Evolutionary conservation across 768 basidiomycete species (phyloP).

Genomic region (Daedaleopsis nitida): DNA sequence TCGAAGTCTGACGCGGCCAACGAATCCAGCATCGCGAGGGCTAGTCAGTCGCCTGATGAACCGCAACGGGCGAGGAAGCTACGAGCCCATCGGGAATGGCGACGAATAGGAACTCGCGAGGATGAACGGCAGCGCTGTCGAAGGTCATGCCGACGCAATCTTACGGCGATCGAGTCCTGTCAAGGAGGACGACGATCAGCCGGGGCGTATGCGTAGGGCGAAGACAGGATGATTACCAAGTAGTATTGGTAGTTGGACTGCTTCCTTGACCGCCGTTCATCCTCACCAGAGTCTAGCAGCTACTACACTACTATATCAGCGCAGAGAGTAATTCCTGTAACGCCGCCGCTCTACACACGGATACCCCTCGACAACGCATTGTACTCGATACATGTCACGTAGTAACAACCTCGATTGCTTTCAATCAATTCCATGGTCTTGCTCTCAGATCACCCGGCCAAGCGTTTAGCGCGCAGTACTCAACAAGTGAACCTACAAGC

Average conservation of each 20-base stretch:
- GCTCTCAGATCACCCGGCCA: no score
- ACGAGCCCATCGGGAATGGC: conserved; percentile 48
- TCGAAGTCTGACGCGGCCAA: conserved; percentile 34
- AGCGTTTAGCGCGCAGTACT: not conserved
- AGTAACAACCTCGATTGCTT: not conserved
- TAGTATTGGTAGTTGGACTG: conserved; percentile 22
- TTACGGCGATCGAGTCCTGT: conserved; percentile 9
- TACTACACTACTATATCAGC: conserved; percentile 7
- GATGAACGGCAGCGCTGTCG: conserved; percentile 41
- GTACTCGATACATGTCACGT: conserved; percentile 15
- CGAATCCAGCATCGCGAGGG: conserved; percentile 32
- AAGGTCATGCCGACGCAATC: conserved; percentile 31
- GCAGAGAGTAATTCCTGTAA: conserved; percentile 9
- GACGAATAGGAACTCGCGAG: conserved; percentile 63
- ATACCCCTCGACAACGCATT: conserved; percentile 18
- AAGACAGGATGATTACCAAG: conserved; percentile 20
- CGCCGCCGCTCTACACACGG: conserved; percentile 3
- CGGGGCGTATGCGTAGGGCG: conserved; percentile 8
- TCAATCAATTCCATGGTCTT: not conserved
- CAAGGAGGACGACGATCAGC: conserved; percentile 11
- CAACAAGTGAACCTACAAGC: not conserved
- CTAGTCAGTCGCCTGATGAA: conserved; percentile 57
- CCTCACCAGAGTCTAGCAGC: conserved; percentile 16
- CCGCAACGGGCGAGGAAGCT: conserved; percentile 40
- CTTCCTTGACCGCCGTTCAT: conserved; percentile 19